Conservation (phyloP, 805 yeast genomes). For the Hanseniaspora pseudoguilliermondii region DNA sequence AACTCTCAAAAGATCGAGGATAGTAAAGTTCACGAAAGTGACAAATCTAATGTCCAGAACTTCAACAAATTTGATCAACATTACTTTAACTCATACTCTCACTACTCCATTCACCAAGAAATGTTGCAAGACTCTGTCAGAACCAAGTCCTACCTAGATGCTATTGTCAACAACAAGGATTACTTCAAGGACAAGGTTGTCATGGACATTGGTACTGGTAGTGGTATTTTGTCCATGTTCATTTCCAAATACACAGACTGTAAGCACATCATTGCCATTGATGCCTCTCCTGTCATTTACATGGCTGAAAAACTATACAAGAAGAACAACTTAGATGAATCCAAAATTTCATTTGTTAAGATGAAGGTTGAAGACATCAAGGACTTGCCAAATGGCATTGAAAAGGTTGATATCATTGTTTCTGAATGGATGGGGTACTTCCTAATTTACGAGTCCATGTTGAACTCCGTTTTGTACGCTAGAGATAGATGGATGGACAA, state of each 20-base stretch:
- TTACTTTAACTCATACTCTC: slow-evolving; percentile 90
- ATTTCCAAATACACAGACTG: slow-evolving; percentile 95
- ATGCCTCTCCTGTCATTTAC: slow-evolving; percentile 89
- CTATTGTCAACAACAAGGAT: slow-evolving; percentile 79
- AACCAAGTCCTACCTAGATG: slow-evolving; percentile 81
- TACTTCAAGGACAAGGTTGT: slow-evolving; percentile 87
- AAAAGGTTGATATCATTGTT: slow-evolving; percentile 84
- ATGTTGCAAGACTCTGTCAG: slow-evolving; percentile 94
- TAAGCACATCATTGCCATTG: slow-evolving; percentile 92
- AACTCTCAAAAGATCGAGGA: slow-evolving; percentile 11
- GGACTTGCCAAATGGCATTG: slow-evolving; percentile 49
- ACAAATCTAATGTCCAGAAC: slow-evolving; percentile 56
- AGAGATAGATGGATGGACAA: slow-evolving; percentile 66
- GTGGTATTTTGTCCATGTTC: slow-evolving; percentile 94
- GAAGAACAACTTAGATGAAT: slow-evolving; percentile 67
- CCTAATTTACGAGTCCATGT: slow-evolving; percentile 89
- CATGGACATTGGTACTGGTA: slow-evolving; percentile 97
- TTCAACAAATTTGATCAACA: slow-evolving; percentile 75
- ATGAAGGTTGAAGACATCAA: slow-evolving; percentile 88
- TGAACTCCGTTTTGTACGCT: slow-evolving; percentile 88
- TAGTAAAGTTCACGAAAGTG: slow-evolving; percentile 15
- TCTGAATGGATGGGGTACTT: slow-evolving; percentile 99
- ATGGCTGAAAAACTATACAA: slow-evolving; percentile 87
- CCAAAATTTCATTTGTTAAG: slow-evolving; percentile 67
- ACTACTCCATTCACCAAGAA: slow-evolving; percentile 95